Conservation (phyloP, 306 rosid genomes). For the Glycyrrhiza uralensis region DNA sequence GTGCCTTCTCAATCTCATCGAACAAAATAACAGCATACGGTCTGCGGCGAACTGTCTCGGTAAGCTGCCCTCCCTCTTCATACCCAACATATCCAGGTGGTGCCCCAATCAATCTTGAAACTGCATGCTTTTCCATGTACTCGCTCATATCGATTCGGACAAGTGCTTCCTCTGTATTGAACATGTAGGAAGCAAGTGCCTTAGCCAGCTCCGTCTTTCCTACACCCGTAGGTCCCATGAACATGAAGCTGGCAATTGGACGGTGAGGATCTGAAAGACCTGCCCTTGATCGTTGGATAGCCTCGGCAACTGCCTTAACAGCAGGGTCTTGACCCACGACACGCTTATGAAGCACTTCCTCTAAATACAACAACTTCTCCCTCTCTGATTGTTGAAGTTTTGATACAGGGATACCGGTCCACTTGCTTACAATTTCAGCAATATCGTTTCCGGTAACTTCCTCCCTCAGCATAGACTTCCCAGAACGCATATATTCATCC, state of each 20-base stretch:
- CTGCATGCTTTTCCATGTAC: conserved; percentile 98
- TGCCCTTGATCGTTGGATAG: conserved; percentile 95
- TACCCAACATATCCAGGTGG: conserved; percentile 99
- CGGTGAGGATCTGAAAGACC: conserved; percentile 97
- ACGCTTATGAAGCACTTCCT: conserved; percentile 90
- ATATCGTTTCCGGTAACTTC: conserved; percentile 88
- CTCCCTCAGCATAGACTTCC: conserved; percentile 95
- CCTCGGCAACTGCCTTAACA: conserved; percentile 85
- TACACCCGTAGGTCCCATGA: conserved; percentile 99
- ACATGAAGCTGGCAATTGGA: conserved; percentile 98
- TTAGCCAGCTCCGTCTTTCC: conserved; percentile 98
- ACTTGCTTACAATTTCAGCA: conserved; percentile 96
- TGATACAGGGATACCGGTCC: conserved; percentile 98
- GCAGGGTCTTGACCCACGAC: conserved; percentile 98
- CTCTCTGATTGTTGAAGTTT: conserved; percentile 92
- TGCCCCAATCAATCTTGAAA: conserved; percentile 93
- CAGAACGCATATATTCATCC: conserved; percentile 79
- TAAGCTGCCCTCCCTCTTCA: conserved; percentile 96
- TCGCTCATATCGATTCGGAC: conserved; percentile 97
- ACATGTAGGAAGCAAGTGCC: conserved; percentile 87
- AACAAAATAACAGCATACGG: conserved; percentile 89
- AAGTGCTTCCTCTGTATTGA: conserved; percentile 96
- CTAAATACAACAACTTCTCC: conserved; percentile 85
- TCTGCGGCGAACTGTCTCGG: conserved; percentile 85
- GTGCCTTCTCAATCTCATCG: conserved; percentile 98